Percentiles rank a stretch among this genome's conserved stretches.
These are phyloP conservation scores for Naganishia sp. DNA, from an alignment of 1,284 basidiomycete species.

Conservation along the genomic window DNA sequence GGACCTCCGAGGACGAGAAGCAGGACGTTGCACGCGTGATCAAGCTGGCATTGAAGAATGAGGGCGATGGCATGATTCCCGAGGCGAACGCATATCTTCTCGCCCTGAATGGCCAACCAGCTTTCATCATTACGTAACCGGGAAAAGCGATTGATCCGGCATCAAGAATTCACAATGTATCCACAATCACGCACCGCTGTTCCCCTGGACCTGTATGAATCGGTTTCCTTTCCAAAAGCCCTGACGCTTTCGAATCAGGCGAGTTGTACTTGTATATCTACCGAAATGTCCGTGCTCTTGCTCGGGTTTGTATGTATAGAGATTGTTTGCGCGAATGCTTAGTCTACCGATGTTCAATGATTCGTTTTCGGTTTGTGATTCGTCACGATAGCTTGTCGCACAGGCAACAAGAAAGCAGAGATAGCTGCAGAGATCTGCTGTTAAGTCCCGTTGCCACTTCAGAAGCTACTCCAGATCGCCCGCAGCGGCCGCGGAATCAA, in stretches of 20 bases:
- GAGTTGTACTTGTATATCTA: slow-evolving; percentile 7
- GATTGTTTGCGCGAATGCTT: too few species aligned
- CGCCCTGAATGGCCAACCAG: slow-evolving; percentile 48
- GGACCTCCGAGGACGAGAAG: slow-evolving; percentile 25
- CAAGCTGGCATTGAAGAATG: slow-evolving; percentile 39
- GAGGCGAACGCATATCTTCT: slow-evolving; percentile 52
- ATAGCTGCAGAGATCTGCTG: too few species aligned
- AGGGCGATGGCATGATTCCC: slow-evolving; percentile 45
- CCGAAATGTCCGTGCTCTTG: background rate
- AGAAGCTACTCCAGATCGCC: background rate
- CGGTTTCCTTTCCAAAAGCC: background rate
- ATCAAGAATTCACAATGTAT: slow-evolving; percentile 8
- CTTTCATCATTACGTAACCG: slow-evolving; percentile 47
- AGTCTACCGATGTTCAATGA: too few species aligned
- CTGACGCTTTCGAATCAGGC: slow-evolving; percentile 9
- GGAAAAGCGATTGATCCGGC: background rate
- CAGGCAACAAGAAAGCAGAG: too few species aligned
- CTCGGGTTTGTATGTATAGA: background rate
- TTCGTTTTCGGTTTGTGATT: too few species aligned
- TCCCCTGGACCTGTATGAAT: background rate
- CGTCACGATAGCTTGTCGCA: too few species aligned
- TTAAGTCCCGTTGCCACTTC: too few species aligned
- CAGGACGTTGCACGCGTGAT: slow-evolving; percentile 27
- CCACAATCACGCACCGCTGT: background rate
- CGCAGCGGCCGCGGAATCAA: slow-evolving; percentile 5